Conservation (phyloP, 345 rosid genomes). For the Nephelium lappaceum region DNA sequence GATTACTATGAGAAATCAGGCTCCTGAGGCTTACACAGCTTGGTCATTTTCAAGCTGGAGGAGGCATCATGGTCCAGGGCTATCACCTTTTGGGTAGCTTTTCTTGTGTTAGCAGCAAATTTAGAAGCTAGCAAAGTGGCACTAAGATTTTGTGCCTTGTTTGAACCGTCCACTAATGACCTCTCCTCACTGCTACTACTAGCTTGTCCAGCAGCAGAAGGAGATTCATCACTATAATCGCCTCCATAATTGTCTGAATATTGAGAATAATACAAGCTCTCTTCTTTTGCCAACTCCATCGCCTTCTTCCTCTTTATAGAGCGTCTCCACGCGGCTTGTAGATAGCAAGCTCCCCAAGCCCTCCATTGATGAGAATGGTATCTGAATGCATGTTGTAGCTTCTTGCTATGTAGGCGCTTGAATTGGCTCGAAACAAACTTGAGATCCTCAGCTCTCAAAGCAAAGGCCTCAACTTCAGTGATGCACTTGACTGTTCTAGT, state of each 20-base stretch:
- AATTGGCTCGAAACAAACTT: constrained; percentile 80
- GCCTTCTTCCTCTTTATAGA: constrained; percentile 59
- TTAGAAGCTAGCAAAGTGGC: constrained; percentile 68
- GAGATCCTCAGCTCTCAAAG: constrained; percentile 74
- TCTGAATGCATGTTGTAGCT: constrained; percentile 87
- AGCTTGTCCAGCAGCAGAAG: not conserved
- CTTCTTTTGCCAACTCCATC: constrained; percentile 65
- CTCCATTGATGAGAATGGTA: constrained; percentile 96
- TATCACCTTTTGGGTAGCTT: constrained; percentile 40
- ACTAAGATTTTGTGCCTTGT: constrained; percentile 45
- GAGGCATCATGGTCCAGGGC: constrained; percentile 47
- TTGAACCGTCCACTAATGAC: constrained; percentile 17
- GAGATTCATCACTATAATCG: constrained; percentile 3
- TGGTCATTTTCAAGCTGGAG: constrained; percentile 73
- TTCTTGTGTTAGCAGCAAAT: constrained; percentile 64
- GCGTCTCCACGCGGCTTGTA: constrained; percentile 81
- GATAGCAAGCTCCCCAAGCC: constrained; percentile 78
- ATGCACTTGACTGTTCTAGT: constrained; percentile 67
- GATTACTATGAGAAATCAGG: constrained; percentile 60
- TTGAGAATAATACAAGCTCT: constrained; percentile 36
- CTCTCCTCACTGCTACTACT: constrained; percentile 10
- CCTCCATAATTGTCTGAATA: constrained; percentile 17
- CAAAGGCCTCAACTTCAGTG: constrained; percentile 76
- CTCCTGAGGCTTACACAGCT: constrained; percentile 78
- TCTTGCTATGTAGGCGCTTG: constrained; percentile 84